These are phyloP conservation scores for Amesomyces nigricolor DNA, from an alignment of 2,329 filamentous ascomycete genomes.

Conservation along the genomic window DNA sequence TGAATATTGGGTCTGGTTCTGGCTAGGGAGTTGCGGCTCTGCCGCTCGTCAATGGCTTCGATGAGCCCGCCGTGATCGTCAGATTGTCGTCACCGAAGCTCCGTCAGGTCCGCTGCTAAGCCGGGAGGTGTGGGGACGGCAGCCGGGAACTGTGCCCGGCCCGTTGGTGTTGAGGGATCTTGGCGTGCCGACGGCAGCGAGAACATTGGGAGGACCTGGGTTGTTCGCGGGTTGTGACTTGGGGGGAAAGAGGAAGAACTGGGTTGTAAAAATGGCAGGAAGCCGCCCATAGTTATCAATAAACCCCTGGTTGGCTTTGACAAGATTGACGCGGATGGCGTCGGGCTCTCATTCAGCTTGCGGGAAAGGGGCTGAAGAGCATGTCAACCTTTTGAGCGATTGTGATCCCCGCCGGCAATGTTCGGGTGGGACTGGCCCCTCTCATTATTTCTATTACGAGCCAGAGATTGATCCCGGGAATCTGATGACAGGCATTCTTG, in stretches of 20 bases:
- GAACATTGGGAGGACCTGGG: neutral
- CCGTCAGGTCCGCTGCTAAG: neutral
- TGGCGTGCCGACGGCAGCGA: neutral
- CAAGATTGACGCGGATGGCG: constrained; percentile 2
- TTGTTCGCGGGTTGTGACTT: no score
- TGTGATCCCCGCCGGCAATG: neutral
- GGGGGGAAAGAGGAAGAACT: neutral
- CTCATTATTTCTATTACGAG: constrained; percentile 5
- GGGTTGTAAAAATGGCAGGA: neutral
- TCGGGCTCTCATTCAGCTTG: constrained; percentile 12
- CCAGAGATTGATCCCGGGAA: neutral
- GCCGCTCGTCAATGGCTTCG: neutral
- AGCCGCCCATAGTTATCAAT: constrained; percentile 1
- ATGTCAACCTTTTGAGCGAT: neutral
- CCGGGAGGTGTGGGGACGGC: constrained; percentile 3
- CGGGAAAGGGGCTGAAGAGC: neutral
- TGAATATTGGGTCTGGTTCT: neutral
- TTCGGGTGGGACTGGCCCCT: constrained; percentile 5
- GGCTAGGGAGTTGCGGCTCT: neutral
- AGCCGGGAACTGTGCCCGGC: constrained; percentile 2
- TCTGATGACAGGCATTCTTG: neutral
- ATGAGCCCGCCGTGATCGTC: constrained; percentile 4
- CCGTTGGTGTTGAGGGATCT: neutral
- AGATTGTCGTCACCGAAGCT: constrained; percentile 14
- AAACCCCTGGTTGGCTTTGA: neutral